Base-by-base conservation (phyloP, 768 basidiomycete species). In the Leccinum barrowsii region DNA sequence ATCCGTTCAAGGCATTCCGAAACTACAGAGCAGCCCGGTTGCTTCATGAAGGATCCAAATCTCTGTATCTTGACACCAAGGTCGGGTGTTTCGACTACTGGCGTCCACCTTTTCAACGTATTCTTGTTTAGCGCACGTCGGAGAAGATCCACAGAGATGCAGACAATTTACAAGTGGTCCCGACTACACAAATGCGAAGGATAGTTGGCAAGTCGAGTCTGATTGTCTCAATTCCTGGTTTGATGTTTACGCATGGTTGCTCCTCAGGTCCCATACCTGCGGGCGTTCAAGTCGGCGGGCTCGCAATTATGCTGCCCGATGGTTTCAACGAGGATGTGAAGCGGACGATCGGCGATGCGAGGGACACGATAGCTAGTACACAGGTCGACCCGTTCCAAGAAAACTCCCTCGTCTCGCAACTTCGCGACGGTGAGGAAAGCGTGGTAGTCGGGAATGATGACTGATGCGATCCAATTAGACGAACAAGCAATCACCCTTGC, bases 61-160 rank as follows among this genome's bases (percentile, higher is more conserved):
- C 26, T 13, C 1, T 59, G 10, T 63, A 11, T 7, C 28, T 35
- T 22, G 0, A 42, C 1, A 60, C 63, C 17, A 52, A 12, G 52
- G 63, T 61, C 24, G 7, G 28, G 0, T 34, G 30, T 24, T 24
- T 24, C 24, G 24, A 24, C 24, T 24, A 4, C 24, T 22, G 22
- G 22, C 22, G 22, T 22, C 22, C 15, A 17, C 7, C 17, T 3
- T 8, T 15, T 8, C 22, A 10, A 22, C n/a, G 3, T 22, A 30
- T 17, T 17, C 17, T 7, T n/a, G 6, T 24, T n/a, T 13, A 65
- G 63, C 15, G 19, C 0, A 65, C 48, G 4, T 65, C 64, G 0
- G 63, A 65, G 49, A 54, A 5, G 19, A 44, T 44, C 42, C 42
- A 44, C 8, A 19, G 42, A 19, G 42, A 19, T 2, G 42, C 7